Evolutionary conservation across 2,329 filamentous ascomycete species (phyloP), one percentile per base, ranked within the genome.

Genomic region (Trematosphaeria pertusa): DNA sequence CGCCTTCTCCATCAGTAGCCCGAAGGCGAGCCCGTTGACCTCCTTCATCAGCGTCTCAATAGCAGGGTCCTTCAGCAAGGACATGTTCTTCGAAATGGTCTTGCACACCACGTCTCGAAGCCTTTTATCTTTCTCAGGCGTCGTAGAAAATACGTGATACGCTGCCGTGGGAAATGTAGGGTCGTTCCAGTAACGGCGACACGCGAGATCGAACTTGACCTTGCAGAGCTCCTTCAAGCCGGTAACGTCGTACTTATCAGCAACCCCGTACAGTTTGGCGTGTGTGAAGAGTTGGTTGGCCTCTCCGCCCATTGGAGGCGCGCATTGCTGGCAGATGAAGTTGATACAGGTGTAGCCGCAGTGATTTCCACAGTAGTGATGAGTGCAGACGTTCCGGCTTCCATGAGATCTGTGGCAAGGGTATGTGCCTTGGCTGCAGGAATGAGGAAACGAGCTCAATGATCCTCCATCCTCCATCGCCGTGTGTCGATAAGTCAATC

Each of bases 71-170:
- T 32, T 20, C 9, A 51, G 2, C n/a, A 47, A 22, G 6, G 26
- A 17, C 12, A 48, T 37, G 30, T 64, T 57, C 44, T 51, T 47
- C 1, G 49, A 45, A 4, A 70, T 47, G 1, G 48, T 59, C 14
- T 59, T 43, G 4, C 57, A 51, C 1, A 66, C 58, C 2, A 61
- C 54, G 19, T 65, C 54, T 5, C 65, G 52, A 44, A 70, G 50
- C 26, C 58, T 64, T 18, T 59, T 65, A 43, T 70, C 62, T 1
- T 47, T 9, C 9, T 61, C 49, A 1, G 56, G 59, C 5, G 65
- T 69, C 1, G 54, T 52, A 9, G 48, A 50, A 24, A 64, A 70
- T 2, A 35, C 47, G 30, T 51, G 35, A 9, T 59, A 36, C 15
- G 64, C 64, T 2, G 65, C 59, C 24, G 51, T 49, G 2, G 59